A percentile compares a stretch with the other conserved stretches of the same genome.
phyloP scores from a whole-genome alignment of 2,329 filamentous ascomycete genomes.

The Fusarium nygamai region DNA sequence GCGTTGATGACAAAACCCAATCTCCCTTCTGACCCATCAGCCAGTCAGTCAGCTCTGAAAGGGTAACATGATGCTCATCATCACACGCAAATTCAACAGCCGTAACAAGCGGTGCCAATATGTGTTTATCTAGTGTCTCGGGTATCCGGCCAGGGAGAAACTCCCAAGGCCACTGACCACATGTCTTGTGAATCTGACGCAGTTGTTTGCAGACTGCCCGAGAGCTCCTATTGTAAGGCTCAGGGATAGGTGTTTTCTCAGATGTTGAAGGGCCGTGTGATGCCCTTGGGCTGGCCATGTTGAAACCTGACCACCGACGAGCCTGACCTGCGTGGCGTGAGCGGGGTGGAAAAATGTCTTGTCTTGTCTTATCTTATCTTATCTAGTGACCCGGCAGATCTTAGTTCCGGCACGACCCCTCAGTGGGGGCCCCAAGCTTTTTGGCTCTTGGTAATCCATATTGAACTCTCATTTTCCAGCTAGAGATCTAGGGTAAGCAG shows the following conservation, averaged over 20 bases:
- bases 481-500: not conserved
- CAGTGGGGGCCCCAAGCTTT: too few relatives aligned
- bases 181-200: not conserved
- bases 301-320: not conserved
- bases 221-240: not conserved
- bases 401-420: not conserved
- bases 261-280: not conserved
- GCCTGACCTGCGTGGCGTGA: not conserved
- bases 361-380: not conserved
- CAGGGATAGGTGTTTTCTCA: not conserved
- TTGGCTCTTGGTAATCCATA: too few relatives aligned
- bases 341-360: not conserved
- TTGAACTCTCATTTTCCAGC: too few relatives aligned
- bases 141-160: not conserved
- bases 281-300: not conserved
- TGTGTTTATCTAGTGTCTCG: not conserved
- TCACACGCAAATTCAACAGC: not conserved
- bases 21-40: not conserved
- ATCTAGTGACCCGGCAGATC: not conserved
- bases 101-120: not conserved
- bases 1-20: not conserved
- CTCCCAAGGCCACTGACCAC: not conserved
- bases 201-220: constrained; percentile 1
- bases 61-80: not conserved
- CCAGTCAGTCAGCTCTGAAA: not conserved